Percentiles rank a stretch among this genome's conserved stretches.
Evolutionary conservation across 2,329 filamentous ascomycete genomes (phyloP).

Genomic region (Pseudocercospora ulei): DNA sequence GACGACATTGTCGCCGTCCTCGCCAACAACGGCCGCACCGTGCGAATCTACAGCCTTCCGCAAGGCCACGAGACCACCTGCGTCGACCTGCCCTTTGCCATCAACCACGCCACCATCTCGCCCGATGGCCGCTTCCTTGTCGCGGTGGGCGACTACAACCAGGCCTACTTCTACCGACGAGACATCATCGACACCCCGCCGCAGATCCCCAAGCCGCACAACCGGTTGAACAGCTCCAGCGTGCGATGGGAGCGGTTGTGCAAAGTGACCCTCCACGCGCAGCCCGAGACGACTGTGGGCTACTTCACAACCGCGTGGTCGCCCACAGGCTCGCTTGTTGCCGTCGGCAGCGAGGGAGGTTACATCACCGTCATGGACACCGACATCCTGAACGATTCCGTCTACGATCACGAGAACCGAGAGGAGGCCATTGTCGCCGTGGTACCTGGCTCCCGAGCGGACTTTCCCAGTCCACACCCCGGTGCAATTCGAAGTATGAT

Average conservation of each 20-base stretch:
- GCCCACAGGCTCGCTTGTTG: constrained; percentile 58
- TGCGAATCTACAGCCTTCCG: constrained; percentile 69
- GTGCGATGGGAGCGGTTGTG: constrained; percentile 38
- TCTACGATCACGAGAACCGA: constrained; percentile 34
- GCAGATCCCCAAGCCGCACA: constrained; percentile 35
- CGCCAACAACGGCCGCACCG: constrained; percentile 84
- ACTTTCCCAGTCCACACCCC: constrained; percentile 41
- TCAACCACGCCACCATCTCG: constrained; percentile 91
- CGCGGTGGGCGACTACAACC: constrained; percentile 78
- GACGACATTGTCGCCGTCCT: constrained; percentile 58
- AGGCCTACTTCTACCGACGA: constrained; percentile 70
- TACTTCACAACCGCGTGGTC: constrained; percentile 75
- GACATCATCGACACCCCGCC: constrained; percentile 29
- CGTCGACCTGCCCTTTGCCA: constrained; percentile 67
- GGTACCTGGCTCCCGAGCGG: constrained; percentile 67
- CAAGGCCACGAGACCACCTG: constrained; percentile 59
- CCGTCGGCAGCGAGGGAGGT: constrained; percentile 70
- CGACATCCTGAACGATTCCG: constrained; percentile 34
- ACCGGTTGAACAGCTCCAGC: constrained; percentile 31
- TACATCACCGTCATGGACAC: constrained; percentile 66
- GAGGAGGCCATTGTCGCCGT: constrained; percentile 59
- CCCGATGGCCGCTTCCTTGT: constrained; percentile 73
- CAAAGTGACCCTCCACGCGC: constrained; percentile 38
- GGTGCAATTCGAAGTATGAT: constrained; percentile 85
- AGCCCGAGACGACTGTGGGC: constrained; percentile 39